Conservation (phyloP, 495 filamentous ascomycete species). For the Lasiosphaeria miniovina region DNA sequence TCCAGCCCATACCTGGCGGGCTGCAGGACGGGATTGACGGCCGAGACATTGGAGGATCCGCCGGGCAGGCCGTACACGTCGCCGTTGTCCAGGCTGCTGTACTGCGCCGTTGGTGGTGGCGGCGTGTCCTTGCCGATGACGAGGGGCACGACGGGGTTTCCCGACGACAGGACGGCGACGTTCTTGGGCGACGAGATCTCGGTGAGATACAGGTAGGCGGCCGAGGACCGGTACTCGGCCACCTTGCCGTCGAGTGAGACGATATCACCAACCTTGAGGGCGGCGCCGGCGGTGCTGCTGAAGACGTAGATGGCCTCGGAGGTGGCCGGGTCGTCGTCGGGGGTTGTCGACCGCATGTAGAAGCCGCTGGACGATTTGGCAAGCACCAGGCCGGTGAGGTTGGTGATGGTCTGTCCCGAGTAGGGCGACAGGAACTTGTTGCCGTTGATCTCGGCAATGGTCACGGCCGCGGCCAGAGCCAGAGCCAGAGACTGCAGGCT, state of each 20-base stretch:
- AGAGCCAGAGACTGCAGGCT: constrained; percentile 26
- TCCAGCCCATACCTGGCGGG: constrained; percentile 57
- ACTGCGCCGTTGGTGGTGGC: constrained; percentile 51
- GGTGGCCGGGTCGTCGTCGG: constrained; percentile 44
- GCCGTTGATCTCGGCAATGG: constrained; percentile 61
- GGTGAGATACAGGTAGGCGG: constrained; percentile 53
- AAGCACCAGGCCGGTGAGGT: constrained; percentile 57
- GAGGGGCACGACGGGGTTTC: constrained; percentile 43
- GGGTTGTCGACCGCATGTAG: constrained; percentile 53
- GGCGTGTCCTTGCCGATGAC: constrained; percentile 50
- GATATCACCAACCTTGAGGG: constrained; percentile 52
- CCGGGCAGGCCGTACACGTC: constrained; percentile 56
- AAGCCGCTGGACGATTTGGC: constrained; percentile 57
- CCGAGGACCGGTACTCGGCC: constrained; percentile 50
- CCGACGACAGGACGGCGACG: constrained; percentile 42
- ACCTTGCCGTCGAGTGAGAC: constrained; percentile 55
- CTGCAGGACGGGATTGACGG: constrained; percentile 50
- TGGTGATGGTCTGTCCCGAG: constrained; percentile 46
- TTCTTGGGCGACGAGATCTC: constrained; percentile 52
- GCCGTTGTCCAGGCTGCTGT: constrained; percentile 50
- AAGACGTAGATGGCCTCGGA: constrained; percentile 57
- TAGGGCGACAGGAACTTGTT: constrained; percentile 56
- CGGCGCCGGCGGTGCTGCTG: constrained; percentile 34
- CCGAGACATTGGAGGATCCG: constrained; percentile 49
- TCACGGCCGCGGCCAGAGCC: constrained; percentile 43